Conservation (phyloP, 768 basidiomycete species). For the Amanita inopinata region DNA sequence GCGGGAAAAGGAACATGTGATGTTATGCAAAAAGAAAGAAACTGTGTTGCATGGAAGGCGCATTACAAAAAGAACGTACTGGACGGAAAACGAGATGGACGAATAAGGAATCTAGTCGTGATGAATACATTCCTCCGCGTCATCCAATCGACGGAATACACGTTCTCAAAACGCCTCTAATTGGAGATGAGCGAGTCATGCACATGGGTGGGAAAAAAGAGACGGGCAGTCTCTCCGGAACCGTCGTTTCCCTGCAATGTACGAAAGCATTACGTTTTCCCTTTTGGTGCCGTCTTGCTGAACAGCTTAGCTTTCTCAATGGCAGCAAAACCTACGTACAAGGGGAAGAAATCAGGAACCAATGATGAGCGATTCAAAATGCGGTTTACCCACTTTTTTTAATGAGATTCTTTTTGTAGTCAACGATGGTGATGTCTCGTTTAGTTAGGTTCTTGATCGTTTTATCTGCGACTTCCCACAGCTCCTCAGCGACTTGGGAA, state of each 20-base stretch:
- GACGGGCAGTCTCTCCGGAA: background rate
- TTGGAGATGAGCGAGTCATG: no score
- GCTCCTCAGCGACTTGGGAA: slow-evolving; percentile 94
- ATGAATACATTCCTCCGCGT: no score
- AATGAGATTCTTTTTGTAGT: slow-evolving; percentile 85
- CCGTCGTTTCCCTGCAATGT: background rate
- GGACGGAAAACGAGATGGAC: no score
- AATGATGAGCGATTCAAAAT: background rate
- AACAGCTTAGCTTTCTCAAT: slow-evolving; percentile 93
- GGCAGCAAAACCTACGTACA: slow-evolving; percentile 55
- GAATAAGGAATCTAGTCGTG: no score
- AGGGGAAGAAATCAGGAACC: background rate
- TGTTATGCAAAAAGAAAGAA: no score
- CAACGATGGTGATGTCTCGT: slow-evolving; percentile 81
- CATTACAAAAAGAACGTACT: no score
- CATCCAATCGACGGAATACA: no score
- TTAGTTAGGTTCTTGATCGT: slow-evolving; percentile 90
- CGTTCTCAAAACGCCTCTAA: no score
- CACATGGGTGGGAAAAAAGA: no score
- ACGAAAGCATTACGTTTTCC: slow-evolving; percentile 40
- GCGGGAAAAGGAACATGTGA: no score
- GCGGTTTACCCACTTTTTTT: slow-evolving; percentile 52
- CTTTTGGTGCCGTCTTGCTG: slow-evolving; percentile 70
- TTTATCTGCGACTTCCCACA: slow-evolving; percentile 96
- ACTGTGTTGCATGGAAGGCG: no score